Percentiles rank a stretch among this genome's conserved stretches.
Conservation (phyloP, 805 yeast species). For the Starmerella geochares region DNA sequence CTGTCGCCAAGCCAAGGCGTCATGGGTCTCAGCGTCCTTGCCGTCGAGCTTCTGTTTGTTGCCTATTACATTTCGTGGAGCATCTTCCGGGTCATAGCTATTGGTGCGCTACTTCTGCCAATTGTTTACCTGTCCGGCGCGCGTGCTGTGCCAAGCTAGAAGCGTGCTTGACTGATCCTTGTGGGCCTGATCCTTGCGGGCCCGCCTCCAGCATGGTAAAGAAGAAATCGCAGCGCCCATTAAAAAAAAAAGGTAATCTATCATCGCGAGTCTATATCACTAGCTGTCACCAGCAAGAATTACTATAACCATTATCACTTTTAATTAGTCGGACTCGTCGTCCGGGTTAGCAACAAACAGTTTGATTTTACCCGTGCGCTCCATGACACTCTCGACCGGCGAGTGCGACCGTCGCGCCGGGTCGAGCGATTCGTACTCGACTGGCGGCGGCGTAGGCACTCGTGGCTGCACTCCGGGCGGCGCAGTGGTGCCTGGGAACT, state of each 20-base stretch:
- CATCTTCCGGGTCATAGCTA: conserved; percentile 49
- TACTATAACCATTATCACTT: too few species aligned
- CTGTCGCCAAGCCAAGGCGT: background rate
- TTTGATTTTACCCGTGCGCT: conserved; percentile 30
- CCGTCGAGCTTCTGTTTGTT: conserved; percentile 46
- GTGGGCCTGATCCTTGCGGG: too few species aligned
- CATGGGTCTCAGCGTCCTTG: conserved; percentile 33
- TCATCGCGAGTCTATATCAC: background rate
- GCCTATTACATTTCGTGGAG: conserved; percentile 50
- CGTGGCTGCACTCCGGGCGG: conserved; percentile 6
- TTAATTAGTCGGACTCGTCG: conserved; percentile 14
- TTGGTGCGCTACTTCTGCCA: conserved; percentile 41
- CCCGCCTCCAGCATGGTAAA: too few species aligned
- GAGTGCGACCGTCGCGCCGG: conserved; percentile 17
- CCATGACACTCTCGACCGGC: conserved; percentile 29
- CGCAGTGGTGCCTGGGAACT: too few species aligned
- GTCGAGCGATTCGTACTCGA: conserved; percentile 4
- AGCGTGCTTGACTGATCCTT: too few species aligned
- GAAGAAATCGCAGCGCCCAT: too few species aligned
- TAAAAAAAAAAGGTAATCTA: background rate
- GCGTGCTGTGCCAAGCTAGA: background rate
- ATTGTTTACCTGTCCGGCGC: conserved; percentile 45
- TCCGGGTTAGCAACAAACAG: conserved; percentile 36
- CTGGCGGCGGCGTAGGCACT: background rate
- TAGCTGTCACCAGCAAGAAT: background rate